These are phyloP conservation scores for Rhododendron mucronatum DNA, from an alignment of 148 eudicot species.

Conservation along the genomic window DNA sequence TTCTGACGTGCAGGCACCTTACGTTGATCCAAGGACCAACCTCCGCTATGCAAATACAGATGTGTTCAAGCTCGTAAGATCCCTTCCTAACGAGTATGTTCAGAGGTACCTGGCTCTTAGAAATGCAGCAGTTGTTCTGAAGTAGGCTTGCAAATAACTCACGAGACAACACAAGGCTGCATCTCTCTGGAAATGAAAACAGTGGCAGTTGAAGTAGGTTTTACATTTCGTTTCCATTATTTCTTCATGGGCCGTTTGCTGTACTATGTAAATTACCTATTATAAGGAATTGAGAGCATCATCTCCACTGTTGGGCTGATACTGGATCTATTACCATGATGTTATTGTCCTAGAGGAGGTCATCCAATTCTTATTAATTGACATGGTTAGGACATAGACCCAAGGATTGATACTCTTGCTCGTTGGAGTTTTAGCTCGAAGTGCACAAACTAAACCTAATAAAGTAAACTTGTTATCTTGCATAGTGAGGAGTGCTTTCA, in stretches of 20 bases:
- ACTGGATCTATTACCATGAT: neutral
- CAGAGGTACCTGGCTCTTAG: constrained; percentile 89
- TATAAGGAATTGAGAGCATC: neutral
- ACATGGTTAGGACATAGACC: neutral
- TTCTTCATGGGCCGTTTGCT: neutral
- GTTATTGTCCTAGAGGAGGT: neutral
- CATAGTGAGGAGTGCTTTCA: neutral
- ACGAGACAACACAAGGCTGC: neutral
- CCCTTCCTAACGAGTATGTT: constrained; percentile 86
- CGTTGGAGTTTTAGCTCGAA: neutral
- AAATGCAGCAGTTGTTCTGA: constrained; percentile 85
- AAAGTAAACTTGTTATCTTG: too few relatives aligned
- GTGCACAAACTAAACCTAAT: neutral
- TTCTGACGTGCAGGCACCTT: constrained; percentile 63
- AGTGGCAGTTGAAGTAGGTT: neutral
- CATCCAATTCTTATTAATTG: neutral
- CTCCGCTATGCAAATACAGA: constrained; percentile 86
- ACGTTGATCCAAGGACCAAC: constrained; percentile 87
- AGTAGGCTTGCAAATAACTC: constrained; percentile 22
- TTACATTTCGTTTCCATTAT: neutral
- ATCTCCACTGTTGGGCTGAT: neutral
- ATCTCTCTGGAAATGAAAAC: neutral
- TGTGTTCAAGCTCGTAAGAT: constrained; percentile 72
- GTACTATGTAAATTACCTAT: neutral
- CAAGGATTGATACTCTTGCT: neutral